These are phyloP conservation scores for Picea glauca DNA, from an alignment of 75 land plant species.

Conservation along the genomic window DNA sequence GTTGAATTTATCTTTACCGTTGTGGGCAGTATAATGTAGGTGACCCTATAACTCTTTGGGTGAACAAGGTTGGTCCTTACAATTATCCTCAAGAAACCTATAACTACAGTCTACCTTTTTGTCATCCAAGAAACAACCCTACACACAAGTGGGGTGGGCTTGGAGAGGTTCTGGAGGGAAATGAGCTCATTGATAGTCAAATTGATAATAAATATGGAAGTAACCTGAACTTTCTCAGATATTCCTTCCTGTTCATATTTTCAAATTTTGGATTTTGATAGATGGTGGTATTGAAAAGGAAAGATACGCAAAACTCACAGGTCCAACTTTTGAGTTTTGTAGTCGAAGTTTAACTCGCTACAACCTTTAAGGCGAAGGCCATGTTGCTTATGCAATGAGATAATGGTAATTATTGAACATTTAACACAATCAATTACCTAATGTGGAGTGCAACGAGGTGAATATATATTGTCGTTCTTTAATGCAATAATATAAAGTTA, in stretches of 20 bases:
- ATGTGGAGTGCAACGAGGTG: too few relatives aligned
- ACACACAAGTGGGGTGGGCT: constrained; percentile 80
- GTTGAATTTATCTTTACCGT: not conserved
- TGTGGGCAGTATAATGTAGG: too few relatives aligned
- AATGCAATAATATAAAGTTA: too few relatives aligned
- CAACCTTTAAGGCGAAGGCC: not conserved
- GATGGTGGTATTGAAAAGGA: too few relatives aligned
- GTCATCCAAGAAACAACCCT: constrained; percentile 35
- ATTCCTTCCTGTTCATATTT: too few relatives aligned
- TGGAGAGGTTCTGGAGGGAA: constrained; percentile 77
- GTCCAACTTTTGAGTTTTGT: not conserved
- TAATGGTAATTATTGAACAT: not conserved
- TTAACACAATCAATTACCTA: too few relatives aligned
- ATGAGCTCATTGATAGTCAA: constrained; percentile 76
- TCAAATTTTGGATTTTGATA: too few relatives aligned
- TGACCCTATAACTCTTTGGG: constrained; percentile 66
- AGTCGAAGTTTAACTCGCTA: not conserved
- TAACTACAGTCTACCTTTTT: constrained; percentile 74
- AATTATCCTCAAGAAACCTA: constrained; percentile 84
- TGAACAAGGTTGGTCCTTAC: constrained; percentile 81
- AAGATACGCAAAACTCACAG: too few relatives aligned
- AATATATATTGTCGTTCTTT: too few relatives aligned
- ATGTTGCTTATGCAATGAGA: not conserved
- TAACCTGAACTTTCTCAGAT: too few relatives aligned
- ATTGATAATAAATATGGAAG: too few relatives aligned